Evolutionary conservation across 495 filamentous ascomycete species (phyloP), one percentile per base, ranked within the genome.

Genomic region (Venustampulla echinocandica): DNA sequence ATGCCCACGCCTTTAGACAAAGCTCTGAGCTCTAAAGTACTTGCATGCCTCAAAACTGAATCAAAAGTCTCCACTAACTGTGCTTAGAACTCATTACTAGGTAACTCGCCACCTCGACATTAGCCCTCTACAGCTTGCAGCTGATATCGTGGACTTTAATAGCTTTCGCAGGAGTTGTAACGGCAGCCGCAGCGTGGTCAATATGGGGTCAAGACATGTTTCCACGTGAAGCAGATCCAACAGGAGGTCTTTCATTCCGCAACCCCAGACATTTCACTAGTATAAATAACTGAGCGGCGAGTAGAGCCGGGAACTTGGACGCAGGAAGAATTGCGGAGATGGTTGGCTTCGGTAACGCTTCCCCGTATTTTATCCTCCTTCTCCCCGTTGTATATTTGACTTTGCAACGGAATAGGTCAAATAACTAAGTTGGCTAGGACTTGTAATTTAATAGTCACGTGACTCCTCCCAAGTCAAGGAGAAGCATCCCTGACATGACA

Each of bases 121-220:
- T 41, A 6, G n/a, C 25, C 19, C 5, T n/a, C 9, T 3, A 4
- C 15, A 25, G 1, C 19, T 24, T 13, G 15, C 10, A 23, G 13
- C 14, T 13, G 11, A 9, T 41, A 0, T 33, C 13, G 24, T 42
- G 40, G n/a, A 39, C 7, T 38, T 7, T 1, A 18, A 32, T 46
- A 81, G 81, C 76, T 36, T 95, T 95, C 61, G 76, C 84, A 13
- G 87, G 85, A 18, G 77, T 94, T 52, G 80, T 95, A 33, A 84
- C 86, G 2, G 87, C 84, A 2, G 89, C 84, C 5, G 82, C 89
- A 4, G 83, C 74, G 14, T 95, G 82, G 80, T 74, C 81, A 2
- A 93, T 95, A 49, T 87, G 83, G 82, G 84, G 85, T 42, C 73
- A 76, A 20, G 85, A 87, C 47, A 73, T 94, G 52, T 89, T 95